phyloP scores from a whole-genome alignment of 2,329 filamentous ascomycete species.

The Lecanicillium sp. region DNA sequence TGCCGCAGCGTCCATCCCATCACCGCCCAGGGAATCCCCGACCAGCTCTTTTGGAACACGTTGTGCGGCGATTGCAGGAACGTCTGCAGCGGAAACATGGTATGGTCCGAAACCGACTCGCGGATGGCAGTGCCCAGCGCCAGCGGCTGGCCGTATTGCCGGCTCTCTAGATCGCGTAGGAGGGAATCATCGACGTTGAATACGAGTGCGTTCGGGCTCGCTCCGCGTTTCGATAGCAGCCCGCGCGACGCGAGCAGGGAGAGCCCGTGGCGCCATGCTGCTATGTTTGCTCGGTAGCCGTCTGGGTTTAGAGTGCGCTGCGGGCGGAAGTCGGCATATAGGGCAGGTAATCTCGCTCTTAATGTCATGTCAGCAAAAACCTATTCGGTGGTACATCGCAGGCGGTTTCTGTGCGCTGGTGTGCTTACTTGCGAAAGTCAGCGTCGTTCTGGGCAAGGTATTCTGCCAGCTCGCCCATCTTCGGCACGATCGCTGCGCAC shows the following conservation, averaged over 20 bases:
- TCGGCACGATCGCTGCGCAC: slow-evolving; percentile 13
- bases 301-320: slow-evolving; percentile 75
- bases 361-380: slow-evolving; percentile 11
- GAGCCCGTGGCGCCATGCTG: slow-evolving; percentile 71
- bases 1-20: slow-evolving; percentile 69
- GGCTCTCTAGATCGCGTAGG: slow-evolving; percentile 62
- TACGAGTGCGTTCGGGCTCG: slow-evolving; percentile 39
- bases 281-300: slow-evolving; percentile 72
- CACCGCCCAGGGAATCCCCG: slow-evolving; percentile 61
- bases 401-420: not conserved
- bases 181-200: slow-evolving; percentile 55
- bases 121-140: slow-evolving; percentile 70
- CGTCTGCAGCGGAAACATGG: slow-evolving; percentile 62
- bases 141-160: slow-evolving; percentile 73
- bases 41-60: slow-evolving; percentile 65
- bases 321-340: slow-evolving; percentile 79
- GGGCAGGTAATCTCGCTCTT: slow-evolving; percentile 70
- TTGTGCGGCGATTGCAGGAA: slow-evolving; percentile 61
- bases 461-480: slow-evolving; percentile 60
- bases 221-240: slow-evolving; percentile 32
- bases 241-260: slow-evolving; percentile 61
- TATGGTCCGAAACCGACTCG: slow-evolving; percentile 62
- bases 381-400: not conserved
- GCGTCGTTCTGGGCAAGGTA: slow-evolving; percentile 55
- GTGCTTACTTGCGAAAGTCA: slow-evolving; percentile 49